Evolutionary conservation across 1,284 basidiomycete genomes (phyloP).

Genomic region (Xerocomus amazonicus): DNA sequence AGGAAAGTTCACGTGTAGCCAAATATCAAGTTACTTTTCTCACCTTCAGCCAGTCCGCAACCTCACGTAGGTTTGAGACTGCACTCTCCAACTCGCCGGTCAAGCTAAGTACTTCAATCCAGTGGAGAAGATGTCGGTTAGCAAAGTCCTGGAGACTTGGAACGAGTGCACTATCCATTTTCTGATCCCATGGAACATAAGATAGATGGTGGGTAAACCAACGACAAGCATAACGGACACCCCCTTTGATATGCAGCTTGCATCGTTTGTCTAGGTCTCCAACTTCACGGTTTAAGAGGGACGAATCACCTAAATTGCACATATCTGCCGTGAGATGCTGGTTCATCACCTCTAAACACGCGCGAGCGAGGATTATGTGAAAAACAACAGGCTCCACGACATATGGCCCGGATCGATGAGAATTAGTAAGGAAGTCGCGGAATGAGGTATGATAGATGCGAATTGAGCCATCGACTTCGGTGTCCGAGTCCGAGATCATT

Average conservation of each 20-base stretch:
- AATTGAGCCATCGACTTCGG: conserved; percentile 7
- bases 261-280: conserved; percentile 11
- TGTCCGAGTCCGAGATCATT: conserved; percentile 7
- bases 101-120: conserved; percentile 24
- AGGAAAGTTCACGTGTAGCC: background rate
- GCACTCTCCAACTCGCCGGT: conserved; percentile 16
- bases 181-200: conserved; percentile 4
- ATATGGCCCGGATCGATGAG: conserved; percentile 17
- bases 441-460: conserved; percentile 26
- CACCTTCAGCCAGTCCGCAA: conserved; percentile 19
- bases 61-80: conserved; percentile 14
- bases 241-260: conserved; percentile 13
- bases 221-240: conserved; percentile 23
- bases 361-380: conserved; percentile 14
- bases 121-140: conserved; percentile 12
- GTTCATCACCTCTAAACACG: conserved; percentile 21
- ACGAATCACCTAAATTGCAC: conserved; percentile 16
- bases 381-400: conserved; percentile 11
- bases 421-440: conserved; percentile 21
- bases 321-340: conserved; percentile 15
- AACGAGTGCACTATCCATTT: conserved; percentile 10
- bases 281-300: conserved; percentile 16
- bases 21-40: background rate
- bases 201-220: conserved; percentile 21
- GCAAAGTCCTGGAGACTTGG: conserved; percentile 15